Conservation (phyloP, 2,329 filamentous ascomycete genomes). For the Ophiobolus disseminans region DNA sequence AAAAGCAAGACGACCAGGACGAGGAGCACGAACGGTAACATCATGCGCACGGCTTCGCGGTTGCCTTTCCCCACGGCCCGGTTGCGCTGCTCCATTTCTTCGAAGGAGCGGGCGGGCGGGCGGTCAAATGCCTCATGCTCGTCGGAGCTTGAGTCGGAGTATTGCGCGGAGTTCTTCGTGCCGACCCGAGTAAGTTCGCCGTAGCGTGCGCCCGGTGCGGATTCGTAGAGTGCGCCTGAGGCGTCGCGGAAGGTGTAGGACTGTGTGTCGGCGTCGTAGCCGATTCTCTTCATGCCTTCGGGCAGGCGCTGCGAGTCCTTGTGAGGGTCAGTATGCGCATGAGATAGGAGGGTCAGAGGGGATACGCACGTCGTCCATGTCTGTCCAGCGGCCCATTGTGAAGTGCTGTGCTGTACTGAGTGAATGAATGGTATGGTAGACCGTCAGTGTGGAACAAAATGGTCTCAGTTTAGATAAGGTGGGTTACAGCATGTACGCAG, state of each 20-base stretch:
- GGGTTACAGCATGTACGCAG: too few species aligned
- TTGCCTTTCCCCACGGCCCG: constrained; percentile 26
- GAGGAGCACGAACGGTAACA: constrained; percentile 66
- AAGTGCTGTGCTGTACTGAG: constrained; percentile 3
- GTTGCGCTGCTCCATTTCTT: constrained; percentile 29
- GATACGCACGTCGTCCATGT: constrained; percentile 29
- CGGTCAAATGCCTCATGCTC: too few species aligned
- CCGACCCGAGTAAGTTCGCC: constrained; percentile 50
- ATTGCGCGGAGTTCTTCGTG: too few species aligned
- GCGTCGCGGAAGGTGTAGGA: constrained; percentile 61
- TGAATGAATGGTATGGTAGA: constrained; percentile 1
- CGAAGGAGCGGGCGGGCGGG: constrained; percentile 16
- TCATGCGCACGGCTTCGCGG: constrained; percentile 58
- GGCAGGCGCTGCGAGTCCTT: constrained; percentile 62
- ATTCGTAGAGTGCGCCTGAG: constrained; percentile 60
- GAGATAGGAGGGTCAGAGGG: neutral
- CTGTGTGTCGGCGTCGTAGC: constrained; percentile 64
- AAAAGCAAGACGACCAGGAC: constrained; percentile 60
- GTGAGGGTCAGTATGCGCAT: neutral
- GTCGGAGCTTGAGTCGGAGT: too few species aligned
- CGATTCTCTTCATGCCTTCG: constrained; percentile 61
- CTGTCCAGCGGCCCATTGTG: constrained; percentile 36
- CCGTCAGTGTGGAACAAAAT: too few species aligned
- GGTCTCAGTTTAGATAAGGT: too few species aligned
- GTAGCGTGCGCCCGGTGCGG: constrained; percentile 59